Base-by-base conservation (phyloP, 148 eudicot species). In the Cornus controversa region DNA sequence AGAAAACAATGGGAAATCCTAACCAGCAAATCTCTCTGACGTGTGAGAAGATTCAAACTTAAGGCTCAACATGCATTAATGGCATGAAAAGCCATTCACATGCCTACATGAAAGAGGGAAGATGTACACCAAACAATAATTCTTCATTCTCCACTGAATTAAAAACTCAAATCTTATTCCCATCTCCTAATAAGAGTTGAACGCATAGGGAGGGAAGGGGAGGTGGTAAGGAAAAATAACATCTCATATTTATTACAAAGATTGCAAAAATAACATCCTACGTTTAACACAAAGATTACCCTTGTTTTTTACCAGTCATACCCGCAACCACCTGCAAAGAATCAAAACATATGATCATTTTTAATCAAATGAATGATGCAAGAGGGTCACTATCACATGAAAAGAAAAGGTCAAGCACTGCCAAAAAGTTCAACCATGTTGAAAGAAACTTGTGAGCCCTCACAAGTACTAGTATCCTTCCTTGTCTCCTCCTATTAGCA, bases 261-360 rank as follows among this genome's bases (percentile, higher is more conserved):
- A 77, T 79, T 81, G n/a, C n/a, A 31, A 31, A 31, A 31, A 31
- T 13, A 31, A 5, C 75, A 72, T 26, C 23, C 42, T 45, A 62
- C 80, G 54, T 83, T 82, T 66, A 77, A 45, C 36, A 75, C 54
- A 47, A 62, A 5, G 36, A 77, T 79, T 81, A 86, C n/a, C 78
- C 67, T 66, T 85, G 83, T 57, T 86, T 89, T 77, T 87, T 88
- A 76, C 97, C 93, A 13, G 92, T 86, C 89, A 92, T 86, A 28
- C 94, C 91, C 66, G 97, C 86, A 82, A 92, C 92, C 80, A 94
- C 98, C 98, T 91, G 88, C 89, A 80, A 75, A 69, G 34, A 74
- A 23, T 50, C 76, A 70, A 67, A 15, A 16, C 5, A 26, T 66
- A 71, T 8, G 31, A 75, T 63, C 68, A 45, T 53, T 45, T 69